Evolutionary conservation across 2,329 filamentous ascomycete species (phyloP).

Genomic region (Cladophialophora carrionii): DNA sequence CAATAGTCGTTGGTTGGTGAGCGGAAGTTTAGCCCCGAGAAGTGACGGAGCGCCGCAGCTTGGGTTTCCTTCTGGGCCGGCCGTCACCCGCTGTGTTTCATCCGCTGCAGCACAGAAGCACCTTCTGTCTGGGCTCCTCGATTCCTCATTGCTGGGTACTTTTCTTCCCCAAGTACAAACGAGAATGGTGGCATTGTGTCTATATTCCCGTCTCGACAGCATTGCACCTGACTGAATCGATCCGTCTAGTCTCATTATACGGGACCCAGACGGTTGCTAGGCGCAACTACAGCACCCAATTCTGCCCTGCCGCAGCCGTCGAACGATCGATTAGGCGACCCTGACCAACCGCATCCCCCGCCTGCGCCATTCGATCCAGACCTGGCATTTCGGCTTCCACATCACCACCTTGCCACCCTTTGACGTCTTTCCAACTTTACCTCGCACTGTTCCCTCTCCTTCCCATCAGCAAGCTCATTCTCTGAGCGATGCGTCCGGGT

Average conservation of each 20-base stretch:
- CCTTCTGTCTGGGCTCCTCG: conserved; percentile 9
- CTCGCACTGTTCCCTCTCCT: conserved; percentile 7
- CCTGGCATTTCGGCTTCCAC: conserved; percentile 17
- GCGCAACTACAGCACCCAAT: neutral
- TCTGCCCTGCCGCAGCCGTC: neutral
- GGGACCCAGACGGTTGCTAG: neutral
- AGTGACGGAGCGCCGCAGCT: conserved; percentile 8
- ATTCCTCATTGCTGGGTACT: neutral
- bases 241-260: conserved; percentile 6
- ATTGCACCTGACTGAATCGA: conserved; percentile 22
- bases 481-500: conserved; percentile 34
- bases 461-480: conserved; percentile 15
- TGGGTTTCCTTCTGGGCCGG: conserved; percentile 1
- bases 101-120: conserved; percentile 12
- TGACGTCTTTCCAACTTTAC: conserved; percentile 11
- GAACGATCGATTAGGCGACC: conserved; percentile 18
- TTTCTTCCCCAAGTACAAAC: neutral
- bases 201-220: conserved; percentile 21
- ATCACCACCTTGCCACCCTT: conserved; percentile 30
- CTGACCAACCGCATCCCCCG: conserved; percentile 26
- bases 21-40: conserved; percentile 7
- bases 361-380: conserved; percentile 26
- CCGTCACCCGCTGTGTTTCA: conserved; percentile 18
- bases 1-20: conserved; percentile 11
- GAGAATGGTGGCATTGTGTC: conserved; percentile 32